Evolutionary conservation across 2,329 filamentous ascomycete genomes (phyloP), one percentile per base, ranked within the genome.

Genomic region (Cercospora nicotianae): DNA sequence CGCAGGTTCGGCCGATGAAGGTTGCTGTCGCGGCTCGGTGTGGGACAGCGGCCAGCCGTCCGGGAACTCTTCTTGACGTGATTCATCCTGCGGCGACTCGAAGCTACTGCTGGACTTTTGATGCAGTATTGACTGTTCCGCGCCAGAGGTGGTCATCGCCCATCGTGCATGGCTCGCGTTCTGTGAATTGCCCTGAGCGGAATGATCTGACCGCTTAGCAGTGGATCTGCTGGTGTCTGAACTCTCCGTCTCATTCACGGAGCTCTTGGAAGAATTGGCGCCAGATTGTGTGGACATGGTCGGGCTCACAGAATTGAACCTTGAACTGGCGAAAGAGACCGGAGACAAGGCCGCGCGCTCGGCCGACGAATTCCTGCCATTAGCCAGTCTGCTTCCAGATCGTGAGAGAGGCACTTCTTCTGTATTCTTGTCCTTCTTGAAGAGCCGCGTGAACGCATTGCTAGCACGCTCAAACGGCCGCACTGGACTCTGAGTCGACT

Each of bases 401-500:
- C 66, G 69, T 59, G 68, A 70, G 51, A 68, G 69, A 16, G 67
- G 66, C 31, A 66, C 36, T 28, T 72, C 66, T 59, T 75, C 72
- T n/a, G 72, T 67, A 48, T 53, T 72, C 39, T 63, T 67, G 51
- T 75, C 73, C 59, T 74, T 74, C 67, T 75, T 75, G 70, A 80
- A 80, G 8, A 80, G 73, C 65, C 75, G 75, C 7, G 77, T 78
- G 71, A 79, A 79, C 60, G 77, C 78, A 60, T 76, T 78, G 64
- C 75, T 79, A 72, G 78, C 78, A 66, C 78, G 78, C 63, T 80
- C 78, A 68, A 80, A 80, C 18, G 78, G 72, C 60, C 78, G 73
- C 13, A 80, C 78, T 31, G 78, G 76, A 69, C 73, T 74, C 64
- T 77, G 78, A 58, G 72, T 73, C 48, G 71, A 67, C 45, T 74